These are phyloP conservation scores for Myrmaecium sp. DNA, from an alignment of 2,329 filamentous ascomycete genomes.

Conservation along the genomic window DNA sequence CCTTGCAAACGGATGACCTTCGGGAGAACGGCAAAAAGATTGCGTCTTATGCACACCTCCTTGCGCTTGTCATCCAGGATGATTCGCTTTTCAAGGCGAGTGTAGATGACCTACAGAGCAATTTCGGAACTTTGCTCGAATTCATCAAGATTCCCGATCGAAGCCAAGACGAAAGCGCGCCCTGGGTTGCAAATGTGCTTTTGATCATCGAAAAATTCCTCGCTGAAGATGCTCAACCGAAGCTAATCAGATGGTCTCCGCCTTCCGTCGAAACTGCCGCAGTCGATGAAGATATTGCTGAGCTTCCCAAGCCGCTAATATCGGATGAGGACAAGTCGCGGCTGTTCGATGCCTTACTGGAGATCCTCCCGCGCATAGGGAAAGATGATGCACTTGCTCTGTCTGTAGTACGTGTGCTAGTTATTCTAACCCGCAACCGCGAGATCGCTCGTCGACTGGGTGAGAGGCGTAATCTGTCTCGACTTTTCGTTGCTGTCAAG, in stretches of 20 bases:
- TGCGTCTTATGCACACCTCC: conserved; percentile 77
- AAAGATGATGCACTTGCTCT: conserved; percentile 77
- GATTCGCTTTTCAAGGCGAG: conserved; percentile 64
- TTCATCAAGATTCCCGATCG: conserved; percentile 62
- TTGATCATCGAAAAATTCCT: conserved; percentile 80
- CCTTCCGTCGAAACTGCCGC: conserved; percentile 24
- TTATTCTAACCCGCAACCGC: conserved; percentile 71
- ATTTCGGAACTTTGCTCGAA: conserved; percentile 55
- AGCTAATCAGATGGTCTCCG: conserved; percentile 52
- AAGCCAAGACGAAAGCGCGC: conserved; percentile 60
- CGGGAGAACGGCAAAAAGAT: conserved; percentile 49
- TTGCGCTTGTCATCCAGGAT: conserved; percentile 77
- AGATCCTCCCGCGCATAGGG: conserved; percentile 68
- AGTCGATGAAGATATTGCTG: conserved; percentile 34
- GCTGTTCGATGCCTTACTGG: conserved; percentile 62
- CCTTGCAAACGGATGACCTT: conserved; percentile 40
- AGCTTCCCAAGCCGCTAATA: conserved; percentile 45
- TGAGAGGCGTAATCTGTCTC: conserved; percentile 76
- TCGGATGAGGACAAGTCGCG: conserved; percentile 46
- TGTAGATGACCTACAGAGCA: conserved; percentile 56
- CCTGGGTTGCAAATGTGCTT: conserved; percentile 83
- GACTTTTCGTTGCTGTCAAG: conserved; percentile 88
- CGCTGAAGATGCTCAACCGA: conserved; percentile 73
- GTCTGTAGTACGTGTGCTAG: conserved; percentile 65
- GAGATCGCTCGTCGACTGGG: conserved; percentile 59